Evolutionary conservation across 2,329 filamentous ascomycete genomes (phyloP), one percentile per base, ranked within the genome.

Genomic region (Claviceps sp.): DNA sequence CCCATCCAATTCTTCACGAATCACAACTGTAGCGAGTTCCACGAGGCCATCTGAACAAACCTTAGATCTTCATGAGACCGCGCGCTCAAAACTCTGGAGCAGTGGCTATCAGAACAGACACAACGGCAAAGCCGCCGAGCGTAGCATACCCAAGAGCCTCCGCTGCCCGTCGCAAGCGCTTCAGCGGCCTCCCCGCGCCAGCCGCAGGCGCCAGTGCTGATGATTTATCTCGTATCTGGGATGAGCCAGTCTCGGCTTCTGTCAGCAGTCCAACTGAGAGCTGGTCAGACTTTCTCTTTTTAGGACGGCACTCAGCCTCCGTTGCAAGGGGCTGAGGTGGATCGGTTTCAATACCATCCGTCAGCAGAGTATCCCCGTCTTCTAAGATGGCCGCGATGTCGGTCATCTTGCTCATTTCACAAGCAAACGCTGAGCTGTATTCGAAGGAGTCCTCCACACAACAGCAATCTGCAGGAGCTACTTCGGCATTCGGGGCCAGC

Each of bases 31-130:
- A 37, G 37, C 2, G 30, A 41, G 18, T 41, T 30, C 7, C 14
- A 22, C 6, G 30, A 20, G 14, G 26, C 13, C 38, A 37, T 4
- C 47, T 48, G 6, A 41, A n/a, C 11, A 50, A 14, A 52, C 4
- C 11, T 14, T 16, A 34, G 7, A 20, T 48, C 24, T 34, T 40
- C 7, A n/a, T 18, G 34, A 30, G 37, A 34, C 20, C 20, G 26
- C n/a, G 46, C 5, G 41, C 58, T 58, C 42, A 63, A 18, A 62
- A 53, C 1, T 51, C 53, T 3, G 67, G 67, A 3, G 67, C 67
- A 3, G 67, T 70, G 20, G 65, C 67, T 49, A 70, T 70, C 38
- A 70, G 55, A 3, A 66, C 67, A 24, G 67, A 66, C 62, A 70
- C 64, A 41, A 69, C 67, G n/a, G 66, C 66, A 7, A 67, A 59